Percentiles rank a stretch among this genome's conserved stretches.
Evolutionary conservation across 2,329 filamentous ascomycete species (phyloP).

Genomic region (Diaporthe sp.): DNA sequence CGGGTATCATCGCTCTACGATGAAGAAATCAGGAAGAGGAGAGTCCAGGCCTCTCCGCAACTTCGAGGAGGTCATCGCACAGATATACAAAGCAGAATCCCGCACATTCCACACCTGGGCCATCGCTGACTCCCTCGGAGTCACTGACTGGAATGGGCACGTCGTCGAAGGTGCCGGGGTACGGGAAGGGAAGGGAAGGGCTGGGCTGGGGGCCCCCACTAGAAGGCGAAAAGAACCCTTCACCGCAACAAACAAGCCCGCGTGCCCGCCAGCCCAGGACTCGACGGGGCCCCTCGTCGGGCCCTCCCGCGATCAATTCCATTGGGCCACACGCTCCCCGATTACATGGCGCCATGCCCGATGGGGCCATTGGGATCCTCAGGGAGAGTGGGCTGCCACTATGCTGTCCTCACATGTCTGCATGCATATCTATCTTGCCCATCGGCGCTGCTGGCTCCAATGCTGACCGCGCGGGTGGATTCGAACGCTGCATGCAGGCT

Average conservation of each 20-base stretch:
- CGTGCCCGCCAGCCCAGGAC: neutral
- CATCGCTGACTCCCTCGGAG: constrained; percentile 1
- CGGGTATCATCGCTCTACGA: neutral
- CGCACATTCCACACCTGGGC: neutral
- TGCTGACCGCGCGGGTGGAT: constrained; percentile 19
- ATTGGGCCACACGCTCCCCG: constrained; percentile 23
- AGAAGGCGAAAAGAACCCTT: constrained; percentile 6
- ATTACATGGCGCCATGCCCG: constrained; percentile 29
- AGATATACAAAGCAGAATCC: constrained; percentile 15
- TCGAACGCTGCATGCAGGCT: neutral
- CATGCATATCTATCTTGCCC: neutral
- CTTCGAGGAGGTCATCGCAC: neutral
- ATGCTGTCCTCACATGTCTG: neutral
- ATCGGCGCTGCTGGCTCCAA: constrained; percentile 28
- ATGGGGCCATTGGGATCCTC: constrained; percentile 20
- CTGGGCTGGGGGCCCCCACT: constrained; percentile 13
- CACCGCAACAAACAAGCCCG: constrained; percentile 19
- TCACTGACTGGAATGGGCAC: constrained; percentile 11
- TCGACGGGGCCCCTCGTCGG: constrained; percentile 21
- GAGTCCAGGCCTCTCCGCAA: neutral
- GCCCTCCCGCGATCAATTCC: constrained; percentile 20
- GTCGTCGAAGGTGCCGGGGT: constrained; percentile 6
- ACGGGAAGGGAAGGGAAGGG: no score
- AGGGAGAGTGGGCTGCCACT: constrained; percentile 6
- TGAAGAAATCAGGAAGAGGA: constrained; percentile 5